Base-by-base conservation (phyloP, 2,329 filamentous ascomycete species). In the Acrodontium crateriforme region DNA sequence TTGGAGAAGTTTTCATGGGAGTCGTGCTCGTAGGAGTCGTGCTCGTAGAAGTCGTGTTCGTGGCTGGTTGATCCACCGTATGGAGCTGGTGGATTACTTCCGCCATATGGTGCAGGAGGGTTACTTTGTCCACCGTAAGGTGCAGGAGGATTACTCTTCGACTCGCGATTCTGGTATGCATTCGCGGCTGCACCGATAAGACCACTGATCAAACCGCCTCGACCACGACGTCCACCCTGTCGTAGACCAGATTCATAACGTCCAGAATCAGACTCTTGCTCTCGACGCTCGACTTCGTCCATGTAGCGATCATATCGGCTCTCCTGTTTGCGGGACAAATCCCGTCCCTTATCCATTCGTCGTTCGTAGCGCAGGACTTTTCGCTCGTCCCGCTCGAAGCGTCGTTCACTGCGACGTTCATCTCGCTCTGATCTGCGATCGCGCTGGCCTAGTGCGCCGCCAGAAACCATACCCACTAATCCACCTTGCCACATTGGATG, bases 401-500 rank as follows among this genome's bases (percentile, higher is more conserved):
- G 32, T 28, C 24, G 30, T 13, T 33, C 35, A 20, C 22, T 31
- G 16, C 30, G 31, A 27, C 35, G 30, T 30, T 29, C 36, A 22
- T 22, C n/a, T 8, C 13, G n/a, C 10, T 22, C 20, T n/a, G 4
- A 8, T 5, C 20, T 10, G 8, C 20, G 20, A 7, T 16, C 40
- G 18, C 28, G 33, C 16, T 37, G 47, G 37, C 45, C 54, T 10
- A 63, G 23, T 4, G 47, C 41, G 1, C 65, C 65, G 2, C 64
- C 65, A 0, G 57, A 64, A 2, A 67, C 36, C 2, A 69, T 41
- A 0, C 57, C 52, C 3, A 67, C 39, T 6, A 67, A 44, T 5
- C 55, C 58, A 2, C 66, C 65, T 16, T 54, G 63, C 37, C 59
- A 64, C 17, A 59, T 62, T 1, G 64, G 55, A 35, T 69, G 59